These are phyloP conservation scores for Aspergillus pseudoterreus DNA, from an alignment of 2,329 filamentous ascomycete genomes.

Conservation along the genomic window DNA sequence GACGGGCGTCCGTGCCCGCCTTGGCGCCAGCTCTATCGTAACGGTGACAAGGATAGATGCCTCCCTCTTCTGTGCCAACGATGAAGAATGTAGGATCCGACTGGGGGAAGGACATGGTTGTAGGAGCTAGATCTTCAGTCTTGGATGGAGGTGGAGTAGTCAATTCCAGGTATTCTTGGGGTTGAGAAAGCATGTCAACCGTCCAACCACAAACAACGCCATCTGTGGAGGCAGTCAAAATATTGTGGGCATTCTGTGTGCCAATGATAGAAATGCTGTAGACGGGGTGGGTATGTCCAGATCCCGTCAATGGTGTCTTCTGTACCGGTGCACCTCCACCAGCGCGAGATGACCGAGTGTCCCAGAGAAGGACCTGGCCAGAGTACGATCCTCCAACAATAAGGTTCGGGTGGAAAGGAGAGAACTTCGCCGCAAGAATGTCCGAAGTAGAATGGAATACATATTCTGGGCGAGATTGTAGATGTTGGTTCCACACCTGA, in stretches of 20 bases:
- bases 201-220: slow-evolving; percentile 97
- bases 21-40: slow-evolving; percentile 98
- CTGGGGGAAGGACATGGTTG: slow-evolving; percentile 89
- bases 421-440: slow-evolving; percentile 92
- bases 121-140: slow-evolving; percentile 92
- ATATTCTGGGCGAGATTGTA: slow-evolving; percentile 92
- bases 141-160: slow-evolving; percentile 80
- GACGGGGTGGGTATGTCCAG: slow-evolving; percentile 92
- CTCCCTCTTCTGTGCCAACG: slow-evolving; percentile 92
- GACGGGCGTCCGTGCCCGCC: slow-evolving; percentile 84
- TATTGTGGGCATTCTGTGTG: slow-evolving; percentile 98
- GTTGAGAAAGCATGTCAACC: slow-evolving; percentile 95
- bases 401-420: slow-evolving; percentile 95
- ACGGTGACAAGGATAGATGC: slow-evolving; percentile 92
- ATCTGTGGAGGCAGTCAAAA: slow-evolving; percentile 94
- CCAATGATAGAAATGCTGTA: slow-evolving; percentile 95
- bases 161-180: slow-evolving; percentile 88
- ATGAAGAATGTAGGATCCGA: slow-evolving; percentile 97
- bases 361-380: slow-evolving; percentile 94
- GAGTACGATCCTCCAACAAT: slow-evolving; percentile 96
- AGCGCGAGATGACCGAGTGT: slow-evolving; percentile 81
- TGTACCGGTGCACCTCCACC: slow-evolving; percentile 69
- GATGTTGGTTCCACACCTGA: slow-evolving; percentile 94
- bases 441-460: slow-evolving; percentile 95
- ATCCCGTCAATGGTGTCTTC: slow-evolving; percentile 91